Base-by-base conservation (phyloP, 495 filamentous ascomycete genomes). In the Hypoxylon rickii region DNA sequence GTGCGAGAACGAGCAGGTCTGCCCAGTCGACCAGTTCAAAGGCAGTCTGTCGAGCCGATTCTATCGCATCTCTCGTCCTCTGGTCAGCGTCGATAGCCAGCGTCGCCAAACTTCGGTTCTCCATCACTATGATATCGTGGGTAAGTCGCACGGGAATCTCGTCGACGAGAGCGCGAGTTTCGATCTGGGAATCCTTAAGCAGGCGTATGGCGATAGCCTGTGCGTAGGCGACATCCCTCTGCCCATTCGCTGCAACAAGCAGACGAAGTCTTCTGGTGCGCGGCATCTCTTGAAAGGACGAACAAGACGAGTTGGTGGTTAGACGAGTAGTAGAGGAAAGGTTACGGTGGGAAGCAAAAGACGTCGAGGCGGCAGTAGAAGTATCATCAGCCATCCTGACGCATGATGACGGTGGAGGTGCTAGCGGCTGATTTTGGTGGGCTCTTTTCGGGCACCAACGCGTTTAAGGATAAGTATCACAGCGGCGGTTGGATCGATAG, bases 11-110 rank as follows among this genome's bases (percentile, higher is more conserved):
- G 13, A 94, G 76, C 66, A 96, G 73, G 70, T 94, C 88, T n/a
- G 90, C 89, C 90, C 90, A 96, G 61, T 89, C 84, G 55, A 87
- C 86, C 21, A 91, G 79, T 59, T 90, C 86, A 7, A 80, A 85
- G 16, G 87, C 88, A 54, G 87, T 66, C 39, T 73, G 72, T 44
- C 71, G 70, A 24, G 66, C 73, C 12, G 66, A 69, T 52, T 80
- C 78, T 61, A 80, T 71, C 8, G 68, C 64, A 20, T 74, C 71
- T 21, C 63, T 60, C 10, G 70, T 64, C 19, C 64, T 66, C 39
- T 73, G 65, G 29, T 63, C 50, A 0, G 54, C 61, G 15, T 66
- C 61, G 6, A 61, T 43, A 11, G 58, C 61, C n/a, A 62, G 33
- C 10, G 55, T 57, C 8, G 64, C 61, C 21, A 78, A 42, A 38